Evolutionary conservation across 345 rosid species (phyloP).

Genomic region (Aethionema arabicum): DNA sequence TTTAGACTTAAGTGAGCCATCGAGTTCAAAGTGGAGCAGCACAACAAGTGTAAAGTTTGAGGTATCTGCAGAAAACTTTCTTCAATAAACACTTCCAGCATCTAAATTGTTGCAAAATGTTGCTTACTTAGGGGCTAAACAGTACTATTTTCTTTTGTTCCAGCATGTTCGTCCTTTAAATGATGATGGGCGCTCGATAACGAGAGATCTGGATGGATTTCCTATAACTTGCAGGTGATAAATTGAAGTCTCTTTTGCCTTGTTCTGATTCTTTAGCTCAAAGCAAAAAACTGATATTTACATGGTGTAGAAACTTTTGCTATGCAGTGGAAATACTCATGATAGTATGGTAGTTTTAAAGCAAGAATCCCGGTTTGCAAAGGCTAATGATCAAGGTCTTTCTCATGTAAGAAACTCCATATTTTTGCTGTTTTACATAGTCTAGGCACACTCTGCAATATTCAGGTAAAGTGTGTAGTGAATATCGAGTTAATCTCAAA

Average conservation of each 20-base stretch:
- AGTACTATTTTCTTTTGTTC: constrained; percentile 11
- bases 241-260: constrained; percentile 19
- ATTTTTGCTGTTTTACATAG: constrained; percentile 2
- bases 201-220: constrained; percentile 81
- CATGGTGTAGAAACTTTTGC: constrained; percentile 32
- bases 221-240: constrained; percentile 87
- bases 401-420: constrained; percentile 58
- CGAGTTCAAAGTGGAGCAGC: constrained; percentile 82
- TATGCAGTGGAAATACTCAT: constrained; percentile 69
- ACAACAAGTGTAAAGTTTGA: constrained; percentile 85
- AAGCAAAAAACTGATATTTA: constrained; percentile 34
- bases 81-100: not conserved
- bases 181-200: constrained; percentile 83
- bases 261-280: constrained; percentile 21
- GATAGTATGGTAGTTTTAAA: constrained; percentile 91
- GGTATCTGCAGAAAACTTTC: constrained; percentile 39
- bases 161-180: constrained; percentile 84
- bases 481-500: not conserved
- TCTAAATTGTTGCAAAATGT: not conserved
- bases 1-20: constrained; percentile 80
- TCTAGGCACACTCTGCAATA: not conserved
- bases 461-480: not conserved
- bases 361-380: constrained; percentile 89
- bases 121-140: not conserved
- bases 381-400: constrained; percentile 76